Conservation (phyloP, 2,329 filamentous ascomycete genomes). For the Fusarium nodosum region DNA sequence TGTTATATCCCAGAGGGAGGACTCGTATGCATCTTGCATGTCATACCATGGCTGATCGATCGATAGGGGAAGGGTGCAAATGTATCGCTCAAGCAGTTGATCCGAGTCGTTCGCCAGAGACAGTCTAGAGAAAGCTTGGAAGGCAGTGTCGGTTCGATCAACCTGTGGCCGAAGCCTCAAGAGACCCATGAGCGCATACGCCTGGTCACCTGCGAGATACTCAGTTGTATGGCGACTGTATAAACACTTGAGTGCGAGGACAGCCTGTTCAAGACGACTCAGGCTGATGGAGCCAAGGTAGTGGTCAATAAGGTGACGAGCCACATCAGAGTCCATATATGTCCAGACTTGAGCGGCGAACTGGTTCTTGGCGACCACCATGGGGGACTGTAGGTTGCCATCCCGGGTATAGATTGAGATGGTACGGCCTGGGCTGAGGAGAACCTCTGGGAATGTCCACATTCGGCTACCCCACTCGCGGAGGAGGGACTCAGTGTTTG, state of each 20-base stretch:
- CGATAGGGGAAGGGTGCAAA: conserved; percentile 49
- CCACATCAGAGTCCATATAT: conserved; percentile 46
- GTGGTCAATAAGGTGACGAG: conserved; percentile 55
- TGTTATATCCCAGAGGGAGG: conserved; percentile 54
- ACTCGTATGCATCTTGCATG: conserved; percentile 53
- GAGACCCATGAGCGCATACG: conserved; percentile 57
- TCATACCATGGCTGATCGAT: conserved; percentile 50
- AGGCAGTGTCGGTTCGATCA: conserved; percentile 52
- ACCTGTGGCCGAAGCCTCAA: conserved; percentile 52
- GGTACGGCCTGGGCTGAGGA: conserved; percentile 45
- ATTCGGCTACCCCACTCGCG: conserved; percentile 50
- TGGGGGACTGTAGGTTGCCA: conserved; percentile 35
- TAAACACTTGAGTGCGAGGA: conserved; percentile 51
- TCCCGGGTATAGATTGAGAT: conserved; percentile 48
- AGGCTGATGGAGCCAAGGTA: conserved; percentile 52
- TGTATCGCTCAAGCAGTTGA: conserved; percentile 52
- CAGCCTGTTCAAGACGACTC: conserved; percentile 53
- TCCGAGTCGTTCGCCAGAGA: conserved; percentile 56
- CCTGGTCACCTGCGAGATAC: conserved; percentile 51
- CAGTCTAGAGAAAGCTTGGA: conserved; percentile 56
- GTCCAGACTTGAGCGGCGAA: conserved; percentile 52
- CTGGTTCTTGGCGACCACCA: conserved; percentile 51
- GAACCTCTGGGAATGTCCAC: conserved; percentile 50
- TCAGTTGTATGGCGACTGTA: conserved; percentile 47
- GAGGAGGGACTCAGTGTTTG: conserved; percentile 44